Percentiles rank a stretch among this genome's conserved stretches.
These are phyloP conservation scores for Thelephora aurantiotincta DNA, from an alignment of 768 basidiomycete genomes.

Conservation along the genomic window DNA sequence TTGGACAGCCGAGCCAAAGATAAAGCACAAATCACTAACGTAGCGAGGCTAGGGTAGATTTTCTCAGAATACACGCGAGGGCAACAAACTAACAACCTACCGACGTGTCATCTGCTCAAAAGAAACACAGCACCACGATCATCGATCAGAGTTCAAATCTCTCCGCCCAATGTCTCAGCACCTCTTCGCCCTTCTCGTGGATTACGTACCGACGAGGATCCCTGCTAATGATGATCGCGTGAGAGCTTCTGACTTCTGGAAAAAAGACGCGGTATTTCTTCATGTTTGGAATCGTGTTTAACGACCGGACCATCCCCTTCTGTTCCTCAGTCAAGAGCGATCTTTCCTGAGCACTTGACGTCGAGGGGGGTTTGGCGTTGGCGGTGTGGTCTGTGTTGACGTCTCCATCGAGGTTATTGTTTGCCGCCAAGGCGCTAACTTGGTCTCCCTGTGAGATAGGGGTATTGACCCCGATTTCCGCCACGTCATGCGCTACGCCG, in stretches of 20 bases:
- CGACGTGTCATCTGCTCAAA: too few species aligned
- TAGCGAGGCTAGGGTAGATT: too few species aligned
- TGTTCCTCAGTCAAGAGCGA: not conserved
- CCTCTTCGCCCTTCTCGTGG: not conserved
- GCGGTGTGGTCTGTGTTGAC: not conserved
- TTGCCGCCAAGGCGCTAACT: not conserved
- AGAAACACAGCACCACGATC: too few species aligned
- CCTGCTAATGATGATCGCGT: not conserved
- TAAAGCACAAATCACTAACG: too few species aligned
- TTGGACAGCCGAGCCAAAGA: too few species aligned
- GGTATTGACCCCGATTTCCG: not conserved
- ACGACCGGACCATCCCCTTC: not conserved
- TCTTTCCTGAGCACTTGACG: too few species aligned
- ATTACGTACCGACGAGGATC: not conserved
- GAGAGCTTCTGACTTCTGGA: not conserved
- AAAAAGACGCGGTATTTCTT: not conserved
- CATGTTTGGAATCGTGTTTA: not conserved
- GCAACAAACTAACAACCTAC: too few species aligned
- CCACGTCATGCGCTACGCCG: not conserved
- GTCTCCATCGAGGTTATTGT: not conserved
- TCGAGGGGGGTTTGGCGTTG: too few species aligned
- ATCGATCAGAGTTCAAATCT: not conserved
- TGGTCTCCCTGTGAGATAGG: too few species aligned
- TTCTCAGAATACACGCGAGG: too few species aligned
- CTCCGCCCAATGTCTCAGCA: not conserved